phyloP scores from a whole-genome alignment of 331 rosid species.

The Ulmus americana region DNA sequence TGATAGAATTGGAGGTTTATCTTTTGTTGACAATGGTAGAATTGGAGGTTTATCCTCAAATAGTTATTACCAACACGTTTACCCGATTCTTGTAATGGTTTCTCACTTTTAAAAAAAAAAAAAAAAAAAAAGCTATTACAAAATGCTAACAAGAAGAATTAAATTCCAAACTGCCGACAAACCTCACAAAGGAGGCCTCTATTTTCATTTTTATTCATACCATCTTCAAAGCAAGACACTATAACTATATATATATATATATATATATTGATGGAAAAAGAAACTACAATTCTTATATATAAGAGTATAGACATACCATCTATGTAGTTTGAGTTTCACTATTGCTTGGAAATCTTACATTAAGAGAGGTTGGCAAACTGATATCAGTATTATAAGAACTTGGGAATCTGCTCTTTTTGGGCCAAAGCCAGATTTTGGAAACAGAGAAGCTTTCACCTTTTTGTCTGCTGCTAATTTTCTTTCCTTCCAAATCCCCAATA shows the following conservation, averaged over 20 bases:
- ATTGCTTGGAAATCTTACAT: slow-evolving; percentile 13
- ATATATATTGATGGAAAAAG: not conserved
- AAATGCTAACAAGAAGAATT: no score
- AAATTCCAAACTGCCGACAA: no score
- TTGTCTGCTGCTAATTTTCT: slow-evolving; percentile 41
- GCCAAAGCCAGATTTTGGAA: slow-evolving; percentile 94
- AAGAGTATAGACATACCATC: not conserved
- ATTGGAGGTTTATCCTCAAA: no score
- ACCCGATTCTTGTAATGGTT: no score
- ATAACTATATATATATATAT: not conserved
- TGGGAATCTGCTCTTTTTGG: slow-evolving; percentile 44
- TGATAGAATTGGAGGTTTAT: no score
- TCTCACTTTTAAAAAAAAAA: no score
- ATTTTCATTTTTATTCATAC: no score
- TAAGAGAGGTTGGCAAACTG: slow-evolving; percentile 26
- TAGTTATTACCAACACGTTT: no score
- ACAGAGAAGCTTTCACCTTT: slow-evolving; percentile 85
- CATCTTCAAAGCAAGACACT: not conserved
- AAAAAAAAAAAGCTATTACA: no score
- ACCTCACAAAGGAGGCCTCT: no score
- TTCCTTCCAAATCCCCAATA: slow-evolving; percentile 45
- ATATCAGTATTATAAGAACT: slow-evolving; percentile 31
- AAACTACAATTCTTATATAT: not conserved
- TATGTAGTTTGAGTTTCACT: slow-evolving; percentile 11
- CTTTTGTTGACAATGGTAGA: no score